Evolutionary conservation across 2,329 filamentous ascomycete genomes (phyloP), one percentile per base, ranked within the genome.

Genomic region (Penicillium sp.): DNA sequence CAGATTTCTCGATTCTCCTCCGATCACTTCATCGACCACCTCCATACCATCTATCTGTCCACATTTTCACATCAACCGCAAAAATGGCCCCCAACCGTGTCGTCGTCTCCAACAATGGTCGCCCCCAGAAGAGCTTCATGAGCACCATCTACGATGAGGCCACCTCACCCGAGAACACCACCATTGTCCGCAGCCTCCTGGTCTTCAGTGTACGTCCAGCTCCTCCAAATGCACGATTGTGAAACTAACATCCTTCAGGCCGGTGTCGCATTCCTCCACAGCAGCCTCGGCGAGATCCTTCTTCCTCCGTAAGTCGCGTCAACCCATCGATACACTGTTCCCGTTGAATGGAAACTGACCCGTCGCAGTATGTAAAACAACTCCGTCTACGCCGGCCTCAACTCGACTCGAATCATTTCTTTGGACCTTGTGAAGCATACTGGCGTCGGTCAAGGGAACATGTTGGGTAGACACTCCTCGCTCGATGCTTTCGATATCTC

Each of bases 101-200:
- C 55, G 67, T 75, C 52, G 75, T 81, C 60, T 77, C 81, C 59
- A 72, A 72, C 59, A 70, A 72, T 39, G 58, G 59, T 44, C 63
- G 66, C 43, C 66, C 64, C 49, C 66, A 67, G 58, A 67, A 71
- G 61, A 79, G 83, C 55, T 77, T 81, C 68, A 59, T 86, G 57
- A 74, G 74, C 60, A 75, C 75, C 49, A 76, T 80, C 57, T 87
- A 86, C 70, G 76, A 79, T 53, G 75, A 81, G 57, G 64, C 87
- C 63, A 87, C 82, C 47, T 79, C 80, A 25, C 70, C 84, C 29
- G 85, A 88, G 65, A 88, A 88, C 70, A 78, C 82, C 42, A 79
- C 82, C 49, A 79, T 87, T 49, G 84, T 88, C 52, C 79, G 81
- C 61, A 87, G 84, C 65, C 72, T 88, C 58, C 76, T 81, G 56